Evolutionary conservation across 129 eudicot genomes (phyloP).

Genomic region (Tagetes patula): DNA sequence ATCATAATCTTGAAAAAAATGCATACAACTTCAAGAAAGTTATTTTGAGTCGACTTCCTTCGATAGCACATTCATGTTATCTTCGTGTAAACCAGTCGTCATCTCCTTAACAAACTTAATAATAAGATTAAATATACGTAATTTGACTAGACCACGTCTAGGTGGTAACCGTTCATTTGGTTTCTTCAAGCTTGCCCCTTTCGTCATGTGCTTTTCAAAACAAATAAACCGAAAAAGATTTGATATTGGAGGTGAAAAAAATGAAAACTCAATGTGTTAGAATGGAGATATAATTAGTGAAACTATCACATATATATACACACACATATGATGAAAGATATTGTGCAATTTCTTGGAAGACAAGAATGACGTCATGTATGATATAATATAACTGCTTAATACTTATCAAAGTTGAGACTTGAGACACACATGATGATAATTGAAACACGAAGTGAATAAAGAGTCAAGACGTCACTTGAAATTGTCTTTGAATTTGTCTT

Average conservation of each 20-base stretch:
- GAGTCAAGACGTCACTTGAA: conserved; percentile 18
- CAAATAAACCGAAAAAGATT: background rate
- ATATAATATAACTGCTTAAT: background rate
- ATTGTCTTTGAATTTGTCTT: background rate
- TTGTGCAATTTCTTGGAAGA: conserved; percentile 31
- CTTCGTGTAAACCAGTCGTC: background rate
- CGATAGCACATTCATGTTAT: background rate
- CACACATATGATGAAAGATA: background rate
- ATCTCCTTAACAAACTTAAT: conserved; percentile 19
- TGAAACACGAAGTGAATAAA: conserved; percentile 16
- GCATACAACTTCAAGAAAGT: conserved; percentile 13
- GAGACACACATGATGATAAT: background rate
- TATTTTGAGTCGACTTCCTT: background rate
- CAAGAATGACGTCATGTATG: background rate
- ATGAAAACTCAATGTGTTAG: conserved; percentile 7
- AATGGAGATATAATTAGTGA: conserved; percentile 12
- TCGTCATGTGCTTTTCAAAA: background rate
- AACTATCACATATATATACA: conserved; percentile 17
- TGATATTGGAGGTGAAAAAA: background rate
- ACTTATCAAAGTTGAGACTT: too few relatives aligned
- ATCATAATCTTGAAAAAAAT: conserved; percentile 7
- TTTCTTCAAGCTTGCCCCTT: conserved; percentile 23
- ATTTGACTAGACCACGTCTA: conserved; percentile 30
- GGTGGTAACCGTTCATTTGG: conserved; percentile 27
- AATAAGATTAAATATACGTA: conserved; percentile 20